A percentile compares a stretch with the other conserved stretches of the same genome.
These are phyloP conservation scores for Saturnispora zaruensis DNA, from an alignment of 805 yeast genomes.

Conservation along the genomic window DNA sequence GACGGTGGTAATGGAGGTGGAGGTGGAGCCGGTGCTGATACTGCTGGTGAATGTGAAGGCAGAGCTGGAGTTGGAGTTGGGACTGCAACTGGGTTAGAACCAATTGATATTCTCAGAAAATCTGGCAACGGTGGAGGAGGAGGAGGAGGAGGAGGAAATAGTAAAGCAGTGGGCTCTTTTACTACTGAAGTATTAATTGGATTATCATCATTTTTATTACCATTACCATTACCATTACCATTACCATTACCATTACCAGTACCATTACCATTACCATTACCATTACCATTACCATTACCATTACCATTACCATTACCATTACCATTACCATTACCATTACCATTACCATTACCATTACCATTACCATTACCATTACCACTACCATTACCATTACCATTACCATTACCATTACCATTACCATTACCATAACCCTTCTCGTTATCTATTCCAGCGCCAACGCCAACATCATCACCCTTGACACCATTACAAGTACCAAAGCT, in stretches of 20 bases:
- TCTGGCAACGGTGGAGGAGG: constrained; percentile 26
- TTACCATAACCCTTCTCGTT: constrained; percentile 8
- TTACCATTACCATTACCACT: constrained; percentile 7
- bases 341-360: constrained; percentile 13
- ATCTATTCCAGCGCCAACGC: constrained; percentile 17
- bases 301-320: constrained; percentile 17
- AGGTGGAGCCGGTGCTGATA: constrained; percentile 22
- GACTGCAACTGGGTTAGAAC: too few relatives aligned
- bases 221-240: background rate
- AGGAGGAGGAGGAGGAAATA: constrained; percentile 26
- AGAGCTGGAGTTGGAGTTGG: constrained; percentile 21
- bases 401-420: background rate
- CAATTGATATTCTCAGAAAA: too few relatives aligned
- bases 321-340: constrained; percentile 6
- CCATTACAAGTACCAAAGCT: constrained; percentile 14
- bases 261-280: background rate
- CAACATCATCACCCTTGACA: constrained; percentile 1
- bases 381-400: constrained; percentile 11
- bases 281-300: constrained; percentile 7
- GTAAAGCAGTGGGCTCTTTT: constrained; percentile 13
- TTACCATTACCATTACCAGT: constrained; percentile 2
- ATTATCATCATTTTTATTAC: background rate
- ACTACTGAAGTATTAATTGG: too few relatives aligned
- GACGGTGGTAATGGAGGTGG: constrained; percentile 3
- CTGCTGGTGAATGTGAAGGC: constrained; percentile 24